Evolutionary conservation across 805 yeast genomes (phyloP).

Genomic region (Millerozyma miso): DNA sequence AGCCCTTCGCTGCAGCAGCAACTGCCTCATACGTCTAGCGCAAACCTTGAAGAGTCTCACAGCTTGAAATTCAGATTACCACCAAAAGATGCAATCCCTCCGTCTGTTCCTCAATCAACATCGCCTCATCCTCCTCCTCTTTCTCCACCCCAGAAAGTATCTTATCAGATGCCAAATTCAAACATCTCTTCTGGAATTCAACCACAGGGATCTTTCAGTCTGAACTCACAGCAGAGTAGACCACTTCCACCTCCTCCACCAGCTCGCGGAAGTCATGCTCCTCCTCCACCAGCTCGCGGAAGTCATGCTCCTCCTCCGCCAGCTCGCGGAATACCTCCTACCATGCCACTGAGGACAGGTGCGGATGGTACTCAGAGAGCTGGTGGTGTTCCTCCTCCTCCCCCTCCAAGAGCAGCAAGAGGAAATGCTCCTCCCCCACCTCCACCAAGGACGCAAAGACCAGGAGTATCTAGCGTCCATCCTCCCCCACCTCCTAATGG

Average conservation of each 20-base stretch:
- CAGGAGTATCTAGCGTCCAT: slow-evolving; percentile 16
- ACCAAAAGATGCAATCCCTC: slow-evolving; percentile 28
- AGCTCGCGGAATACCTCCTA: slow-evolving; percentile 10
- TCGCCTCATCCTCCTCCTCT: slow-evolving; percentile 13
- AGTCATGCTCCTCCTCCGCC: slow-evolving; percentile 23
- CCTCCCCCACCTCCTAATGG: slow-evolving; percentile 12
- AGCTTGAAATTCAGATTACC: slow-evolving; percentile 31
- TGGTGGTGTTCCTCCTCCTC: slow-evolving; percentile 25
- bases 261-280: slow-evolving; percentile 13
- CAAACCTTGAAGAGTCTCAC: slow-evolving; percentile 9
- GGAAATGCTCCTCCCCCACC: slow-evolving; percentile 23
- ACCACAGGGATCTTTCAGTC: slow-evolving; percentile 17
- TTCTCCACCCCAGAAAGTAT: slow-evolving; percentile 2
- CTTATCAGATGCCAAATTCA: slow-evolving; percentile 1
- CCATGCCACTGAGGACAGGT: slow-evolving; percentile 15
- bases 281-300: slow-evolving; percentile 15
- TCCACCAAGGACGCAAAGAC: slow-evolving; percentile 17
- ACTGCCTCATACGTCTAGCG: slow-evolving; percentile 5
- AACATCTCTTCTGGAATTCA: slow-evolving; percentile 9
- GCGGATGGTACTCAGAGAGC: slow-evolving; percentile 6
- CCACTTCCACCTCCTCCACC: slow-evolving; percentile 19
- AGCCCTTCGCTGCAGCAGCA: slow-evolving; percentile 10
- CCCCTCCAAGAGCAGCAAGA: slow-evolving; percentile 24
- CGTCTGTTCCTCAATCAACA: slow-evolving; percentile 20
- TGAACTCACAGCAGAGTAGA: slow-evolving; percentile 13